Percentiles rank a stretch among this genome's conserved stretches.
phyloP scores from a whole-genome alignment of 352 stramenopile species.

The Aphanomyces euteiches region DNA sequence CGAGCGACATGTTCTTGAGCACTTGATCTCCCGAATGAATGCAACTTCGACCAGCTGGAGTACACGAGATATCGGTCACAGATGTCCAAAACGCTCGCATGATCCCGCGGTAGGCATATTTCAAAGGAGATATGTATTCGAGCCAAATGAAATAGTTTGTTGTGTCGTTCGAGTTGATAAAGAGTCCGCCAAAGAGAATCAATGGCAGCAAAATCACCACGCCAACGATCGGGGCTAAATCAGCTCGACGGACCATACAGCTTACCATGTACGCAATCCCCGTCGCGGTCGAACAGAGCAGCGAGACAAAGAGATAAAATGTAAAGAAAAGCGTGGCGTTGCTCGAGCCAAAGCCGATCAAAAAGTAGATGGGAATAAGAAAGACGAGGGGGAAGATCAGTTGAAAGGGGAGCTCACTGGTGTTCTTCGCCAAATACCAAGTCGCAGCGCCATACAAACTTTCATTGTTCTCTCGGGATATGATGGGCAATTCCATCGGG shows the following conservation, averaged over 20 bases:
- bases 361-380: constrained; percentile 40
- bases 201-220: constrained; percentile 42
- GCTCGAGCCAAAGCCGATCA: constrained; percentile 42
- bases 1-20: not conserved
- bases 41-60: not conserved
- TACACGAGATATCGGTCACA: constrained; percentile 4
- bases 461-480: constrained; percentile 41
- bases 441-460: constrained; percentile 38
- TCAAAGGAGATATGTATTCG: too few relatives aligned
- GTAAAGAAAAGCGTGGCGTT: constrained; percentile 40
- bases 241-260: constrained; percentile 35
- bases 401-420: constrained; percentile 48
- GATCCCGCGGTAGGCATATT: constrained; percentile 20
- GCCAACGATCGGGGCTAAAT: constrained; percentile 42
- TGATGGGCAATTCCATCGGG: constrained; percentile 43
- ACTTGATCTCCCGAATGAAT: not conserved
- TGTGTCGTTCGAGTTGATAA: too few relatives aligned
- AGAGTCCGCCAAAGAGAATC: constrained; percentile 27
- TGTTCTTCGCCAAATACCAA: constrained; percentile 53
- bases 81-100: constrained; percentile 25
- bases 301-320: constrained; percentile 41
- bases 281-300: constrained; percentile 38
- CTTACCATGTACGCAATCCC: constrained; percentile 43
- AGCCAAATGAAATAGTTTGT: too few relatives aligned
- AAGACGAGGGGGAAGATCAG: constrained; percentile 42